Evolutionary conservation across 306 rosid species (phyloP), one percentile per base, ranked within the genome.

Genomic region (Quercus mongolica): DNA sequence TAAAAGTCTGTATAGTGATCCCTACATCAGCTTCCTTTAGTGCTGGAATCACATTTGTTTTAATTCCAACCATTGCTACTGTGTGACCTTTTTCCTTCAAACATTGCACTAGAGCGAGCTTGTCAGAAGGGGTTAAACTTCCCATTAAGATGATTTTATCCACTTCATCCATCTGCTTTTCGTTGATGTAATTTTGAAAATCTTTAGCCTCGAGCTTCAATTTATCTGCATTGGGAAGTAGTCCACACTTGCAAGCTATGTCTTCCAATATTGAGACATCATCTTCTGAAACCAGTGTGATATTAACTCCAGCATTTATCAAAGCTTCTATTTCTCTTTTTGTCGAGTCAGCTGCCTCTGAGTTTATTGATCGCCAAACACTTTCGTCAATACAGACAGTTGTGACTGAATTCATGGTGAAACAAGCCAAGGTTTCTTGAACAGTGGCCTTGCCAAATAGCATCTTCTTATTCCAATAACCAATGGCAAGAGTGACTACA

Each of bases 1-100:
- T 35, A 10, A 25, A n/a, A 56, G 31, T 18, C 9, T 67, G 81
- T 52, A 63, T 59, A 6, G 44, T 35, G 20, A 76, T 38, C 23
- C 78, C 74, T 46, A 81, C 81, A 54, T 76, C 28, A 19, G 85
- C 85, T 76, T 82, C 82, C 56, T 56, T 82, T 6, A 77, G 71
- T 5, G 46, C 11, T 17, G 85, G 76, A 78, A 49, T 33, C 28
- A 73, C 79, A 5, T 31, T 56, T 46, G 79, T 56, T 44, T 51
- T 72, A 23, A 6, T 38, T n/a, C 79, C 85, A 20, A 73, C 46
- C 35, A 58, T 61, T 46, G 69, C 79, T 2, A 82, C 79, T 20
- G 21, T 33, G 3, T 63, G 31, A n/a, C 75, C 79, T 33, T 73
- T 31, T 18, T 73, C 12, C 35, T 73, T 73, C 79, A 77, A 44